These are phyloP conservation scores for Suhomyces pyralidae DNA, from an alignment of 805 yeast species.

Conservation along the genomic window DNA sequence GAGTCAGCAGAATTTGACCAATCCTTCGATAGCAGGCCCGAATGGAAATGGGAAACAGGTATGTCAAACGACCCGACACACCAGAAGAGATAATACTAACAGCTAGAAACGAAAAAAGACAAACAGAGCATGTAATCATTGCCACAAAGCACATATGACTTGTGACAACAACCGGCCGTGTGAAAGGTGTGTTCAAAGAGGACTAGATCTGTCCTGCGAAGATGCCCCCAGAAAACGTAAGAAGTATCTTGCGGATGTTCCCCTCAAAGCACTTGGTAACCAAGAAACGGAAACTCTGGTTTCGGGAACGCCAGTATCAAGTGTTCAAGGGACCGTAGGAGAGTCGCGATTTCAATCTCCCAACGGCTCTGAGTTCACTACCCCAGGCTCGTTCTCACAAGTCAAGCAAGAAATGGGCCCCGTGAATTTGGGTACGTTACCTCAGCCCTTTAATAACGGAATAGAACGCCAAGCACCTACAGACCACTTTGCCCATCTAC, in stretches of 20 bases:
- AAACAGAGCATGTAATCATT: constrained; percentile 83
- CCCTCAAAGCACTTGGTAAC: constrained; percentile 18
- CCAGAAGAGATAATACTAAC: not conserved
- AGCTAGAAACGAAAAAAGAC: constrained; percentile 58
- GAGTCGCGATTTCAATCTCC: not conserved
- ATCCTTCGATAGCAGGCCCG: not conserved
- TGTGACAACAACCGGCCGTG: constrained; percentile 88
- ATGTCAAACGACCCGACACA: not conserved
- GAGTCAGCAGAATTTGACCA: not conserved
- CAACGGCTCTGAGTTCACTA: not conserved
- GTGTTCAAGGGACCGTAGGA: not conserved
- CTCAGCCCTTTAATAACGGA: not conserved
- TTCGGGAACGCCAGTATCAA: not conserved
- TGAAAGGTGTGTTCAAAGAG: constrained; percentile 68
- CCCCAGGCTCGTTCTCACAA: not conserved
- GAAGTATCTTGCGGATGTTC: constrained; percentile 71
- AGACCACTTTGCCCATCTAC: not conserved
- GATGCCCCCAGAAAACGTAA: constrained; percentile 89
- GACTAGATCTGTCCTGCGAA: constrained; percentile 64
- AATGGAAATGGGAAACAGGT: not conserved
- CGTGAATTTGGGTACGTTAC: not conserved
- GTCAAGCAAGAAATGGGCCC: not conserved
- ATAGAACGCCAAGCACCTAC: not conserved
- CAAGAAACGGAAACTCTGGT: not conserved
- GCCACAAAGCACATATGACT: constrained; percentile 88